Evolutionary conservation across 495 filamentous ascomycete genomes (phyloP).

Genomic region (Aspergillus hancockii): DNA sequence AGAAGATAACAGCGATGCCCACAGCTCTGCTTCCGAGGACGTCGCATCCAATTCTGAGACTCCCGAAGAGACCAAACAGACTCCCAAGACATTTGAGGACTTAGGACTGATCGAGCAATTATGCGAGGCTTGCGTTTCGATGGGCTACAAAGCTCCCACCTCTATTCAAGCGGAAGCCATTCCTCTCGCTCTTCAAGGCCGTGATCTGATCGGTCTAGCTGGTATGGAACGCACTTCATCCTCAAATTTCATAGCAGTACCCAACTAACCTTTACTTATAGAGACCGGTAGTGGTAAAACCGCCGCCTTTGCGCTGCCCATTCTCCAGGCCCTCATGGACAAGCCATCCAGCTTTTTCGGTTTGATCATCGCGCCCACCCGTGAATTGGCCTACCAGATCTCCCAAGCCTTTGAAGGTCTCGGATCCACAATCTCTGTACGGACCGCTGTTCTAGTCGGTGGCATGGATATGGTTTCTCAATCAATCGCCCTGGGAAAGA

Average conservation of each 20-base stretch:
- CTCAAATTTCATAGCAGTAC: neutral
- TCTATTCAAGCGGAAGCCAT: constrained; percentile 77
- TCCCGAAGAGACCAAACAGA: constrained; percentile 7
- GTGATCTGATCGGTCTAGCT: constrained; percentile 89
- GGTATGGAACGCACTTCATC: constrained; percentile 24
- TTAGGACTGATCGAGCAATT: constrained; percentile 84
- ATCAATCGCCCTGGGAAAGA: constrained; percentile 83
- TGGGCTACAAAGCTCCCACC: constrained; percentile 83
- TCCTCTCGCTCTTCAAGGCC: constrained; percentile 75
- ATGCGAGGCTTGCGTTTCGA: constrained; percentile 77
- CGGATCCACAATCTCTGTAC: constrained; percentile 77
- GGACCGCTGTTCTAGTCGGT: constrained; percentile 78
- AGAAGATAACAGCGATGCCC: constrained; percentile 21
- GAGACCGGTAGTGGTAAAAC: constrained; percentile 94
- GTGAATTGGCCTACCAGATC: constrained; percentile 91
- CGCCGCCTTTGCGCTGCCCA: constrained; percentile 86
- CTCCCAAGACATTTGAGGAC: constrained; percentile 73
- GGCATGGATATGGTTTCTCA: constrained; percentile 96
- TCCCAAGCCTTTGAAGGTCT: constrained; percentile 80
- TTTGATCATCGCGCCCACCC: constrained; percentile 84
- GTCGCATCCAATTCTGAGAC: neutral
- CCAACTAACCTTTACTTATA: neutral
- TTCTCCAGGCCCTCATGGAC: constrained; percentile 83
- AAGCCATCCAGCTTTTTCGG: constrained; percentile 75
- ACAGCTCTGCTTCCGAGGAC: constrained; percentile 6